A percentile compares a stretch with the other conserved stretches of the same genome.
phyloP scores from a whole-genome alignment of 2,329 filamentous ascomycete genomes.

The Pseudonectria buxi region DNA sequence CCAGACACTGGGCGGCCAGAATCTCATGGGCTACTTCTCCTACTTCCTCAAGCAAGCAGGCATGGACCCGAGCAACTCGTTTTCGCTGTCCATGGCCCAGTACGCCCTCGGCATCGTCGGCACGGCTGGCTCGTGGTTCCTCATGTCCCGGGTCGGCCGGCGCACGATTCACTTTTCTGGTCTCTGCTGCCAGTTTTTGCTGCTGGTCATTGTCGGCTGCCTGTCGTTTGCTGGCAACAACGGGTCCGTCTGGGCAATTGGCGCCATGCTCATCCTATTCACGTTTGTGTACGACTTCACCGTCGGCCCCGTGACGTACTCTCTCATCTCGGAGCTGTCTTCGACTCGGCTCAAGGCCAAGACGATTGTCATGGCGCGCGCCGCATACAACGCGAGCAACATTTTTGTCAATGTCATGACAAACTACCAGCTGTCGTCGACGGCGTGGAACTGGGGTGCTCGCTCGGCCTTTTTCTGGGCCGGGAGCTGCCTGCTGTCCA shows the following conservation, averaged over 20 bases:
- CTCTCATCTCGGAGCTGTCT: constrained; percentile 45
- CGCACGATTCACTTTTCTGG: constrained; percentile 44
- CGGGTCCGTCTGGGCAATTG: constrained; percentile 35
- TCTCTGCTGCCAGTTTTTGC: constrained; percentile 31
- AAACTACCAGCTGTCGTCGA: constrained; percentile 41
- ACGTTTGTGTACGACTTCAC: constrained; percentile 49
- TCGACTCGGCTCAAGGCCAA: constrained; percentile 48
- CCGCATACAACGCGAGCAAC: constrained; percentile 37
- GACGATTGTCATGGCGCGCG: constrained; percentile 46
- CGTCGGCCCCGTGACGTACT: constrained; percentile 48
- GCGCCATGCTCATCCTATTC: constrained; percentile 43
- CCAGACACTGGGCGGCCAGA: constrained; percentile 41
- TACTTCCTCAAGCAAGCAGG: constrained; percentile 42
- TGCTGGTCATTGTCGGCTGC: constrained; percentile 35
- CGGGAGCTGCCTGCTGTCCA: constrained; percentile 40
- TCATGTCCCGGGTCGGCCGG: constrained; percentile 43
- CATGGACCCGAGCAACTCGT: constrained; percentile 36
- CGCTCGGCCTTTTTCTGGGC: constrained; percentile 42
- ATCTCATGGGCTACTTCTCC: constrained; percentile 42
- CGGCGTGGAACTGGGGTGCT: constrained; percentile 42
- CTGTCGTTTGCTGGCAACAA: constrained; percentile 30
- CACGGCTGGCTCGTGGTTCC: constrained; percentile 43
- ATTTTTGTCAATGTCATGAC: constrained; percentile 45
- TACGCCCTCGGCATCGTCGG: constrained; percentile 46
- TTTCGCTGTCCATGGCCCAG: constrained; percentile 40